Evolutionary conservation across 108 stramenopile species (phyloP).

Genomic region (Nannochloropsis oceanica): DNA sequence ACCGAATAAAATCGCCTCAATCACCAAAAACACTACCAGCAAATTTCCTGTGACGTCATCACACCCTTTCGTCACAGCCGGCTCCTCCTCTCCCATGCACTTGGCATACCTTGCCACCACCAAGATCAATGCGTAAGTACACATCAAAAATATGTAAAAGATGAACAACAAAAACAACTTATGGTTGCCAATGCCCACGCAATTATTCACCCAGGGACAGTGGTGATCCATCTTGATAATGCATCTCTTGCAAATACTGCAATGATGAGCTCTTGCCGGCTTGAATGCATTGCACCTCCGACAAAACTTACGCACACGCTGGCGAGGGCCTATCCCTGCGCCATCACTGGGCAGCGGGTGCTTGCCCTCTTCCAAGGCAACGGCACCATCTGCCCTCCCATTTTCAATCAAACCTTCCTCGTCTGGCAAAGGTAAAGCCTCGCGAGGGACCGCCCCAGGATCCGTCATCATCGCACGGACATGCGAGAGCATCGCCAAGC

Average conservation of each 20-base stretch:
- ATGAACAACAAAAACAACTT: slow-evolving; percentile 97
- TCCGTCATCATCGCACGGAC: slow-evolving; percentile 83
- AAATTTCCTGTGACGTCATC: neutral
- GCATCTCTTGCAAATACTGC: slow-evolving; percentile 92
- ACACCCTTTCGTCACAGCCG: neutral
- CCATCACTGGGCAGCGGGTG: neutral
- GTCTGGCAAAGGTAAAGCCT: slow-evolving; percentile 25
- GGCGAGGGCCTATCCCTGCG: neutral
- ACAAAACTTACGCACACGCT: slow-evolving; percentile 19
- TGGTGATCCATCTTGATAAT: slow-evolving; percentile 94
- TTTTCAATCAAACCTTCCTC: slow-evolving; percentile 17
- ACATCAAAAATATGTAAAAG: slow-evolving; percentile 75
- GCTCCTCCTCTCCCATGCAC: slow-evolving; percentile 27
- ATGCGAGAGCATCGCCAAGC: slow-evolving; percentile 67
- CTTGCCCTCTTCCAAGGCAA: neutral
- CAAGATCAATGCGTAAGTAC: slow-evolving; percentile 61
- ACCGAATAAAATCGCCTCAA: slow-evolving; percentile 63
- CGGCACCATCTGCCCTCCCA: neutral
- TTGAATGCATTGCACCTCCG: slow-evolving; percentile 91
- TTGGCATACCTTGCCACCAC: slow-evolving; percentile 48
- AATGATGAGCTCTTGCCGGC: slow-evolving; percentile 88
- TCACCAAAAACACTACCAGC: slow-evolving; percentile 27
- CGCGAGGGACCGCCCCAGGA: slow-evolving; percentile 71
- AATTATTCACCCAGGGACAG: slow-evolving; percentile 98
- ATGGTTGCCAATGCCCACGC: slow-evolving; percentile 96